Conservation (phyloP, 441 rosid genomes). For the Croton laevigatus region DNA sequence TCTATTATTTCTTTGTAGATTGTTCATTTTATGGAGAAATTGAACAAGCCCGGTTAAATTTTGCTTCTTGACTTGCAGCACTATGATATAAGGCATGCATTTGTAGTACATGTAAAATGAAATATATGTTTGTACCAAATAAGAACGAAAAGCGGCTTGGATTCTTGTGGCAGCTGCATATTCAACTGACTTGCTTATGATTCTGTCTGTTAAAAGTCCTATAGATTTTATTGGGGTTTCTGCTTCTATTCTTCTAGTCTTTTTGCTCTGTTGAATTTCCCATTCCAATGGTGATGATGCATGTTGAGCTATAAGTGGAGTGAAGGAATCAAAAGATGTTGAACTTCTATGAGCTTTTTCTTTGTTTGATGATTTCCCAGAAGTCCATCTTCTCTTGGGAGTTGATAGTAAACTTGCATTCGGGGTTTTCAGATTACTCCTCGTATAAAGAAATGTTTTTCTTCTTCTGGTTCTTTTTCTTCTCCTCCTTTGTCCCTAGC, state of each 20-base stretch:
- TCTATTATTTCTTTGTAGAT: too few relatives aligned
- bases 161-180: slow-evolving; percentile 60
- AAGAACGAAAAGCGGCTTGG: slow-evolving; percentile 52
- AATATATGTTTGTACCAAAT: slow-evolving; percentile 36
- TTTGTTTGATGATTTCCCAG: slow-evolving; percentile 41
- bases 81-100: too few relatives aligned
- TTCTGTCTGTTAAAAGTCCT: neutral
- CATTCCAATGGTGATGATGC: slow-evolving; percentile 11
- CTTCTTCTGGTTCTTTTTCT: slow-evolving; percentile 16
- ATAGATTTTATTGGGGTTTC: slow-evolving; percentile 6
- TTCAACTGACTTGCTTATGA: slow-evolving; percentile 23
- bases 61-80: too few relatives aligned
- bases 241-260: neutral
- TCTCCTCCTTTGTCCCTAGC: slow-evolving; percentile 49
- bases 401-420: slow-evolving; percentile 21
- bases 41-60: too few relatives aligned
- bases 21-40: too few relatives aligned
- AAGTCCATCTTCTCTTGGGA: slow-evolving; percentile 58
- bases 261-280: slow-evolving; percentile 14
- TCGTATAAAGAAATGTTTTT: slow-evolving; percentile 18
- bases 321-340: slow-evolving; percentile 34
- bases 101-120: neutral
- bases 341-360: slow-evolving; percentile 28
- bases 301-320: slow-evolving; percentile 17
- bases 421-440: slow-evolving; percentile 13